These are phyloP conservation scores for Pseudodiploospora longispora DNA, from an alignment of 2,329 filamentous ascomycete species.

Conservation along the genomic window DNA sequence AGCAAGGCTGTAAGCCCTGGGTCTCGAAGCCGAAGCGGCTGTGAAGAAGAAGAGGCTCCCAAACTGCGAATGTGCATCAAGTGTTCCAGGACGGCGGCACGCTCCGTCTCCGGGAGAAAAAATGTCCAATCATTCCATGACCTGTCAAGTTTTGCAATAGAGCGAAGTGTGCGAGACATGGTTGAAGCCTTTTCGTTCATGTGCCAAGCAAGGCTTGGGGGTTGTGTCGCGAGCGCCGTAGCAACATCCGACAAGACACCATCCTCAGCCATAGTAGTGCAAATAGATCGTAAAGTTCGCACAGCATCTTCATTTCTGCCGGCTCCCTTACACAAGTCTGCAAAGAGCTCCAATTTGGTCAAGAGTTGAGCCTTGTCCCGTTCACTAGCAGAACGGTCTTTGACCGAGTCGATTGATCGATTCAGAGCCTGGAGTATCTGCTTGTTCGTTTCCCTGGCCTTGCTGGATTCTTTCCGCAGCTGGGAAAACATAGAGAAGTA, in stretches of 20 bases:
- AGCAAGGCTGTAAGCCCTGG: constrained; percentile 39
- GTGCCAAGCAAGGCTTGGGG: constrained; percentile 48
- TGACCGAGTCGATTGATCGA: constrained; percentile 56
- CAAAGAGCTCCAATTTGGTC: constrained; percentile 59
- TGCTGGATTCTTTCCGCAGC: constrained; percentile 36
- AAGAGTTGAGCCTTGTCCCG: constrained; percentile 52
- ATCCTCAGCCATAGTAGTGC: constrained; percentile 51
- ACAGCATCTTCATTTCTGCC: constrained; percentile 50
- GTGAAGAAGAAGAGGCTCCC: constrained; percentile 23
- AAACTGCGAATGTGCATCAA: constrained; percentile 44
- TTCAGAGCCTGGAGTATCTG: constrained; percentile 49
- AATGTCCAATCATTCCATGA: constrained; percentile 50
- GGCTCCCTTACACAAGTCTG: constrained; percentile 47
- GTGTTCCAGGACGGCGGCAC: constrained; percentile 52
- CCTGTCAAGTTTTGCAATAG: constrained; percentile 51
- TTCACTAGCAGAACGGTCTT: constrained; percentile 44
- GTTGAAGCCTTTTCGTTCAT: constrained; percentile 38
- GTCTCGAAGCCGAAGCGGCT: constrained; percentile 34
- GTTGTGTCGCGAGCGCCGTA: constrained; percentile 35
- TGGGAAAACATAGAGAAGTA: constrained; percentile 58
- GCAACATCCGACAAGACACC: constrained; percentile 50
- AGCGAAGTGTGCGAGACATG: constrained; percentile 51
- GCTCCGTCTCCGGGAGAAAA: constrained; percentile 42
- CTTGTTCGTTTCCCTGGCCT: constrained; percentile 27
- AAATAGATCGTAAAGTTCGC: constrained; percentile 51